phyloP scores from a whole-genome alignment of 2,329 filamentous ascomycete species.

The Fusarium paranaense region DNA sequence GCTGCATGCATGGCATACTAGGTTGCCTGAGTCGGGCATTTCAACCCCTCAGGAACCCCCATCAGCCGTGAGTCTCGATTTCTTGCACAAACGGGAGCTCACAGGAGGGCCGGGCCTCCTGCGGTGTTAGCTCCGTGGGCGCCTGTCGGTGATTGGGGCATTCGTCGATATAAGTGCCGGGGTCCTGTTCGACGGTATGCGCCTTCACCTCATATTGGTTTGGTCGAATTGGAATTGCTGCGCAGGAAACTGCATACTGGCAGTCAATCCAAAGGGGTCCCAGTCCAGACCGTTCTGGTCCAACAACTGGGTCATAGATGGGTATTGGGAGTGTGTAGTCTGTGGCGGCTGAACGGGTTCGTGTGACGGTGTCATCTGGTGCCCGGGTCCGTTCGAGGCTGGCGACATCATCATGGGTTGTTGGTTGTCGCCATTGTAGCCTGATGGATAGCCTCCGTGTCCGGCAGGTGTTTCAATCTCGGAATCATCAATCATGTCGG shows the following conservation, averaged over 20 bases:
- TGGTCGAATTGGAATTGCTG: slow-evolving; percentile 83
- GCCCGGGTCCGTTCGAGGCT: slow-evolving; percentile 52
- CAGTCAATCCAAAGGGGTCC: slow-evolving; percentile 92
- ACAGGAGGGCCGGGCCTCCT: slow-evolving; percentile 7
- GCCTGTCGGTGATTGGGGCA: slow-evolving; percentile 23
- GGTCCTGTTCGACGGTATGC: slow-evolving; percentile 2
- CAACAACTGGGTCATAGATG: slow-evolving; percentile 70
- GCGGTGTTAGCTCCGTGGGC: slow-evolving; percentile 20
- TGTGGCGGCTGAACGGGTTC: slow-evolving; percentile 43
- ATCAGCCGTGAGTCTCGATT: slow-evolving; percentile 13
- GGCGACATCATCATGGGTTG: slow-evolving; percentile 58
- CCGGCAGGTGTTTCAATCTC: slow-evolving; percentile 76
- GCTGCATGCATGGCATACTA: slow-evolving; percentile 13
- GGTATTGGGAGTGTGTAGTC: slow-evolving; percentile 61
- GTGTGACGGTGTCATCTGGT: slow-evolving; percentile 52
- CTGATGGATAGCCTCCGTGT: slow-evolving; percentile 72
- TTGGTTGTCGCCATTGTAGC: slow-evolving; percentile 61
- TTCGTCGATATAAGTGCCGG: slow-evolving; percentile 16
- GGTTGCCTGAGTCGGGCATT: slow-evolving; percentile 8
- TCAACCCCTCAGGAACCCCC: slow-evolving; percentile 11
- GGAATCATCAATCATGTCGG: slow-evolving; percentile 87
- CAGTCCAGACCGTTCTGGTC: slow-evolving; percentile 86
- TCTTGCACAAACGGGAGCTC: slow-evolving; percentile 24
- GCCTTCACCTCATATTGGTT: slow-evolving; percentile 61
- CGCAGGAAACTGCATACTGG: slow-evolving; percentile 94